Percentiles rank a stretch among this genome's conserved stretches.
phyloP scores from a whole-genome alignment of 2,329 filamentous ascomycete genomes.

The Fonsecaea erecta region DNA sequence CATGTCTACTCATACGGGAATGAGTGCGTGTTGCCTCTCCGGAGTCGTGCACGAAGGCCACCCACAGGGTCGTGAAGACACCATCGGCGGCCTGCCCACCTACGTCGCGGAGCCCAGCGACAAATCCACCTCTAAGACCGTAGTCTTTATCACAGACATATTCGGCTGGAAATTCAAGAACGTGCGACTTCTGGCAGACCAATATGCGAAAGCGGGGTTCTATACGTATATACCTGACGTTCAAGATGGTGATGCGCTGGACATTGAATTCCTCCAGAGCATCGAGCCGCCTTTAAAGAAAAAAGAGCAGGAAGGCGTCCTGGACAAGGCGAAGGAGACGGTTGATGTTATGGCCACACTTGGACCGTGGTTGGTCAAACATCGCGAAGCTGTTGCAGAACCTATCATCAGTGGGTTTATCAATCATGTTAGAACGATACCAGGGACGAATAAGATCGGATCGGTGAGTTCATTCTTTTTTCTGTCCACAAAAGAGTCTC shows the following conservation, averaged over 20 bases:
- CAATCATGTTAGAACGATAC: constrained; percentile 44
- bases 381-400: constrained; percentile 49
- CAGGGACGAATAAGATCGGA: constrained; percentile 47
- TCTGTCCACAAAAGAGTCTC: background rate
- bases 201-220: constrained; percentile 54
- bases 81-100: constrained; percentile 48
- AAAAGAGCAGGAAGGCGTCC: constrained; percentile 44
- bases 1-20: constrained; percentile 45
- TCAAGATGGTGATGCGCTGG: constrained; percentile 45
- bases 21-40: constrained; percentile 50
- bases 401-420: constrained; percentile 53
- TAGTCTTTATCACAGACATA: constrained; percentile 56
- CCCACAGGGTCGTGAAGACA: constrained; percentile 45
- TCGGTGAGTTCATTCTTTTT: constrained; percentile 30
- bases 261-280: constrained; percentile 47
- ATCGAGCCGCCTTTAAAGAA: constrained; percentile 49
- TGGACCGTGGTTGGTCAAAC: constrained; percentile 50
- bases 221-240: constrained; percentile 54
- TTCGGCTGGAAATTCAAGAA: constrained; percentile 57
- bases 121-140: constrained; percentile 49
- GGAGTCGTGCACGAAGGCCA: constrained; percentile 38
- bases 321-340: constrained; percentile 49
- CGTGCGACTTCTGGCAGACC: constrained; percentile 53
- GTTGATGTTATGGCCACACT: constrained; percentile 49
- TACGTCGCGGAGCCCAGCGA: constrained; percentile 52